Evolutionary conservation across 768 basidiomycete genomes (phyloP).

Genomic region (Lactifluus piperatus): DNA sequence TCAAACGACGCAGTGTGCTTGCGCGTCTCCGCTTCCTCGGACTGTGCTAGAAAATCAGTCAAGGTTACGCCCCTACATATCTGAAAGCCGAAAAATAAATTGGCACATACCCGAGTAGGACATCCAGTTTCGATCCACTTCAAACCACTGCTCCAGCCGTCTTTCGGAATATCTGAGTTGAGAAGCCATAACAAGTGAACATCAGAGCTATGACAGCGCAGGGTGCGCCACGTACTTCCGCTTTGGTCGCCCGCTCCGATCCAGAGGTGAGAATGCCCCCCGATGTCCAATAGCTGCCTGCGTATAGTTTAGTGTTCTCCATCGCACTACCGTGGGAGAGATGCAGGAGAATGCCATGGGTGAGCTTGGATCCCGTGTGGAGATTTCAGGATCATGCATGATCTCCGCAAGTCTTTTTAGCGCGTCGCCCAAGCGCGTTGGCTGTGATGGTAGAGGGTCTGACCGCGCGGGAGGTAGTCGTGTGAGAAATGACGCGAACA

Average conservation of each 20-base stretch:
- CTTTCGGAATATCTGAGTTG: slow-evolving; percentile 18
- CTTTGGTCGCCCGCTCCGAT: slow-evolving; percentile 13
- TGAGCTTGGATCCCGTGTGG: slow-evolving; percentile 1
- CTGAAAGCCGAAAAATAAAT: neutral
- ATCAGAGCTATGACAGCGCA: too few species aligned
- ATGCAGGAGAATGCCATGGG: slow-evolving; percentile 20
- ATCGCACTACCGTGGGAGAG: neutral
- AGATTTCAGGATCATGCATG: slow-evolving; percentile 1
- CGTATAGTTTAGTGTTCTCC: neutral
- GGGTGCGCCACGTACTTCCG: slow-evolving; percentile 11
- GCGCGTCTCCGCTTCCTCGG: neutral
- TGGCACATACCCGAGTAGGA: slow-evolving; percentile 11
- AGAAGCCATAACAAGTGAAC: neutral
- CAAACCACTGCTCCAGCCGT: slow-evolving; percentile 18
- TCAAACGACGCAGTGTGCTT: neutral
- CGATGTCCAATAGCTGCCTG: slow-evolving; percentile 11
- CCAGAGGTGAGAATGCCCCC: slow-evolving; percentile 16
- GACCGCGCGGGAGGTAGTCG: slow-evolving; percentile 12
- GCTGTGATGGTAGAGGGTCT: neutral
- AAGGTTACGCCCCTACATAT: neutral
- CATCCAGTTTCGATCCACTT: slow-evolving; percentile 15
- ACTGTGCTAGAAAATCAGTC: neutral
- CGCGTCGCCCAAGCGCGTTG: neutral
- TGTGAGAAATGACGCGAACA: slow-evolving; percentile 21
- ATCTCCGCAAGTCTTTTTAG: slow-evolving; percentile 9